Base-by-base conservation (phyloP, 1,284 basidiomycete species). In the Pholiota adiposa region DNA sequence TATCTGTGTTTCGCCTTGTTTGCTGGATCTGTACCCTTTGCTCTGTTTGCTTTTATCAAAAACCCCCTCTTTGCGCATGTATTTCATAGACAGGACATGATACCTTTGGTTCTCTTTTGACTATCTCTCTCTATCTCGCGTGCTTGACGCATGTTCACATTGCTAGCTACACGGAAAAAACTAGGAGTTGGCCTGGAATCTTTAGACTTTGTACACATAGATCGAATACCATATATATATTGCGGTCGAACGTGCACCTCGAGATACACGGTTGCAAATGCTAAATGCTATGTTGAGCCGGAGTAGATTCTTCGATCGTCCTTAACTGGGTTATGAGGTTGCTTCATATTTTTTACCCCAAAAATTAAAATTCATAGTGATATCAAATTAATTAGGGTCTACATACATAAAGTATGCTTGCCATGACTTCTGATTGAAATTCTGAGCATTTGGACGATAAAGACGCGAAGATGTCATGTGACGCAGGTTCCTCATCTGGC, bases 1-100 rank as follows among this genome's bases (percentile, higher is more conserved):
- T 25, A 43, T 56, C 46, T 29, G 33, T 41, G 31, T 48, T 58
- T 46, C 31, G 23, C 27, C 38, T 52, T 62, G 44, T 53, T 60
- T 63, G 59, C 61, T 66, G 65, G 65, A 64, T 64, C 52, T 66
- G 59, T 57, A 57, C 34, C 49, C 48, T 58, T 56, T 48, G 54
- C 48, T 61, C 43, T 61, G 43, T 49, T 46, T 52, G 56, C 48
- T 53, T 40, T 38, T n/a, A 11, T 38, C 9, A 7, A 4, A 38
- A 38, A 3, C 36, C 36, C 29, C 51, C 51, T 46, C 43, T 61
- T n/a, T 14, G 56, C 54, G 52, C 53, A 58, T 61, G 67, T 68
- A 66, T 66, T 63, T 56, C 49, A 51, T 66, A 66, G 65, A 68
- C 59, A 59, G 59, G 61, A 67, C 62, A 63, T 57, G 56, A 59